These are phyloP conservation scores for Pseudotsuga menziesii DNA, from an alignment of 75 land plant species.

Conservation along the genomic window DNA sequence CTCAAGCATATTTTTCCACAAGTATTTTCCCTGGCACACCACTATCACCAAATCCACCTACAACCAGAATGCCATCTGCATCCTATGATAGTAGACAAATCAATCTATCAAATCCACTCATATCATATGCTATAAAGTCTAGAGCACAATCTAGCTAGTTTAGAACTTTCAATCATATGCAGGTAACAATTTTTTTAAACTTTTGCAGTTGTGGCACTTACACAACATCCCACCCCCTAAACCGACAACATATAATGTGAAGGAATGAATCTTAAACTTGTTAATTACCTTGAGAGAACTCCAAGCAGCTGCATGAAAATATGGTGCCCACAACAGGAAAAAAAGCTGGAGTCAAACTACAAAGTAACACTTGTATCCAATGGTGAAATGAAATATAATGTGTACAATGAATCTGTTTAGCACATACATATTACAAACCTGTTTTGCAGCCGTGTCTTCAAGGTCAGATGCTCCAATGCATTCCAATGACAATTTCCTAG, in stretches of 20 bases:
- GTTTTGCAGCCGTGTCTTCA: constrained; percentile 56
- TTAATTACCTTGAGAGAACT: constrained; percentile 55
- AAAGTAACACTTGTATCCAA: neutral
- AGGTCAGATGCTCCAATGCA: constrained; percentile 91
- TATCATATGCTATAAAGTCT: neutral
- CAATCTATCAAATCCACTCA: neutral
- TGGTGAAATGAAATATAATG: neutral
- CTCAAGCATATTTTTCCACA: constrained; percentile 87
- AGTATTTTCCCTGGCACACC: constrained; percentile 94
- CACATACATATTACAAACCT: constrained; percentile 47
- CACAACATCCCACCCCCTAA: neutral
- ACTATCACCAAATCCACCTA: constrained; percentile 97
- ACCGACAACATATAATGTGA: neutral
- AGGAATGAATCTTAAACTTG: constrained; percentile 1
- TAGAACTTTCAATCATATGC: no score
- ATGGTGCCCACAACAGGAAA: constrained; percentile 47
- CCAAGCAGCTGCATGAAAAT: constrained; percentile 69
- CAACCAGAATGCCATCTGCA: constrained; percentile 86
- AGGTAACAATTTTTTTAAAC: neutral
- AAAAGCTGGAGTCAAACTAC: neutral
- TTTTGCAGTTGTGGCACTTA: neutral
- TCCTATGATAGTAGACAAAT: constrained; percentile 32
- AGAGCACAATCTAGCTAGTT: neutral
- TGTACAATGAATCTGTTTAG: neutral
- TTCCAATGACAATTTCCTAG: constrained; percentile 62